These are phyloP conservation scores for Trypanosoma cruzi DNA, from an alignment of 208 protist genomes.

Conservation along the genomic window DNA sequence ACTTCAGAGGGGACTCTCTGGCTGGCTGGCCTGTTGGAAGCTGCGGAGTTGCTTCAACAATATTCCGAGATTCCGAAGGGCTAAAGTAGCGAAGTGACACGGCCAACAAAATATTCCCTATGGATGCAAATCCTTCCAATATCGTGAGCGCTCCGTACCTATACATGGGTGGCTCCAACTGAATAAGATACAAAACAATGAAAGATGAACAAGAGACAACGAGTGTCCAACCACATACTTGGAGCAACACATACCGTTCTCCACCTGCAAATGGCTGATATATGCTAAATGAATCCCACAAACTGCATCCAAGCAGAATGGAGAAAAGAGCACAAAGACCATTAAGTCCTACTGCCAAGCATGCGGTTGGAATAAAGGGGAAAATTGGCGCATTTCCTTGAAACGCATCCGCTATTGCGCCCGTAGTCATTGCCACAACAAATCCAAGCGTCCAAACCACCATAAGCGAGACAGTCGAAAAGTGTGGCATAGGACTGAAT, in stretches of 20 bases:
- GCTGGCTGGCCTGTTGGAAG: background rate
- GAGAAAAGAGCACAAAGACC: constrained; percentile 46
- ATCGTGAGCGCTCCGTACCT: constrained; percentile 47
- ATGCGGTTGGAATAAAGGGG: constrained; percentile 51
- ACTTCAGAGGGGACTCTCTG: constrained; percentile 20
- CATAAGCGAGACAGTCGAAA: constrained; percentile 66
- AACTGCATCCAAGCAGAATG: constrained; percentile 62
- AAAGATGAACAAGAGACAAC: constrained; percentile 33
- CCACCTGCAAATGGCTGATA: constrained; percentile 87
- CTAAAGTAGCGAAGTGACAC: constrained; percentile 62
- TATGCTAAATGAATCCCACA: constrained; percentile 44
- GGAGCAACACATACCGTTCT: constrained; percentile 67
- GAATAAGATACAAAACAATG: constrained; percentile 30
- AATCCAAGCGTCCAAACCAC: constrained; percentile 59
- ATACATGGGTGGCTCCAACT: constrained; percentile 14
- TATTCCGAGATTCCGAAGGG: constrained; percentile 4
- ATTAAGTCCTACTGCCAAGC: constrained; percentile 44
- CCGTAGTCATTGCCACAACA: constrained; percentile 45
- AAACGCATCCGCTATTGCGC: constrained; percentile 65
- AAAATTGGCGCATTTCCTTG: constrained; percentile 42
- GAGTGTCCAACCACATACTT: constrained; percentile 58
- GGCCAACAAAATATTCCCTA: constrained; percentile 61
- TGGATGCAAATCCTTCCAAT: constrained; percentile 32
- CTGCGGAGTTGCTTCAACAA: background rate
- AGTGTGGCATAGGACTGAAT: constrained; percentile 33